Base-by-base conservation (phyloP, 2,329 filamentous ascomycete species). In the Pseudonectria foliicola region DNA sequence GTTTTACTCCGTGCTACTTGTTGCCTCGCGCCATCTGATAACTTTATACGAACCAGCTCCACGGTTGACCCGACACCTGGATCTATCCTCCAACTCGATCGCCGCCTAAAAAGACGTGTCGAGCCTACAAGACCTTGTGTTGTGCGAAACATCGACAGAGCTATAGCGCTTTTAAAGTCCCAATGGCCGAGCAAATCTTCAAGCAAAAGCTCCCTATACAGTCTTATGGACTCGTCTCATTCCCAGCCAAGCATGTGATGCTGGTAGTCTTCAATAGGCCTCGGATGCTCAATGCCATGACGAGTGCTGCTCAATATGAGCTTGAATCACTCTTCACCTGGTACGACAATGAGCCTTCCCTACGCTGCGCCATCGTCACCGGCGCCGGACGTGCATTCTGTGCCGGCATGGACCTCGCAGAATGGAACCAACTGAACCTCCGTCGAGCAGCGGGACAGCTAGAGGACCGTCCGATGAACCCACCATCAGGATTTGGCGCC, bases 331-430 rank as follows among this genome's bases (percentile, higher is more conserved):
- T 76, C 16, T 80, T 69, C 65, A 53, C 61, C 12, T 82, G 76
- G 71, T 81, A 74, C 55, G 80, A 85, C 50, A 53, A 51, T n/a
- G 71, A 83, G 55, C 71, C 77, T 2, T 57, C 58, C 2, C 67
- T 84, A 30, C 71, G 73, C 29, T 77, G 75, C 50, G 78, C 75
- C 29, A 67, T 85, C 3, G 52, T 85, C 29, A 82, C 79, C 1
- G 80, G 80, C 13, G 60, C 63, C 0, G 79, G 77, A 0, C 64
- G 76, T 8, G 77, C 78, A 1, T 85, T 85, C 50, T 84, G 77
- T 54, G 77, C 79, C 0, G 80, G 80, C 12, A 77, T 77, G 24
- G 80, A 84, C 51, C 66, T 85, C 13, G 77, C 77, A 8, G 48
- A 51, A 42, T 51, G 48, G 48, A 51, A 51, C 35, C 38, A 46